phyloP scores from a whole-genome alignment of 2,329 filamentous ascomycete species.

The Hypoxylon sp. region DNA sequence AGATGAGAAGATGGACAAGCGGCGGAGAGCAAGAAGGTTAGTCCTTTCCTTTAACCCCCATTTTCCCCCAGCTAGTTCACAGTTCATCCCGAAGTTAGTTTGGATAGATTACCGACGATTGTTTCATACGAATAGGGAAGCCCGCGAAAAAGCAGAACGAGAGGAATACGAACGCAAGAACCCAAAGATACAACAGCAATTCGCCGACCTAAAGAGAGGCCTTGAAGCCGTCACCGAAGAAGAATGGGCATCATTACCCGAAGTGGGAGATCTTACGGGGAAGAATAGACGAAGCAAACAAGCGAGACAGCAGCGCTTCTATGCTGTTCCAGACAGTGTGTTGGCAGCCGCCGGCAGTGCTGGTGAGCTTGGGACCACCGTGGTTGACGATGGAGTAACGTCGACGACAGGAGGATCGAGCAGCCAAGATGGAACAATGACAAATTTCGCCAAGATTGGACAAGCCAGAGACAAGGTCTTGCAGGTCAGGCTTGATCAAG shows the following conservation, averaged over 20 bases:
- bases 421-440: conserved; percentile 88
- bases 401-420: conserved; percentile 60
- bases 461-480: conserved; percentile 96
- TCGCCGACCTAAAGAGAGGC: conserved; percentile 93
- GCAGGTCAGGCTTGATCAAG: conserved; percentile 92
- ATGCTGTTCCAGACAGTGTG: conserved; percentile 96
- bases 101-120: conserved; percentile 83
- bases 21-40: conserved; percentile 89
- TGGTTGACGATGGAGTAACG: conserved; percentile 82
- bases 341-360: conserved; percentile 87
- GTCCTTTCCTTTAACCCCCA: conserved; percentile 59
- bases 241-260: conserved; percentile 95
- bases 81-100: conserved; percentile 71
- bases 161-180: conserved; percentile 98
- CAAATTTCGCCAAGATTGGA: conserved; percentile 97
- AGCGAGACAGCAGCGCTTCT: conserved; percentile 87
- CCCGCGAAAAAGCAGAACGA: conserved; percentile 88
- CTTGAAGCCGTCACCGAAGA: conserved; percentile 91
- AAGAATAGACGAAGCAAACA: conserved; percentile 91
- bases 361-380: conserved; percentile 86
- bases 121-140: conserved; percentile 83
- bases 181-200: conserved; percentile 98
- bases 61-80: conserved; percentile 74
- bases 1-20: conserved; percentile 96
- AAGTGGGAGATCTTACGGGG: conserved; percentile 96